A percentile compares a stretch with the other conserved stretches of the same genome.
phyloP scores from a whole-genome alignment of 2,329 filamentous ascomycete genomes.

The Ophiostoma angusticollis region DNA sequence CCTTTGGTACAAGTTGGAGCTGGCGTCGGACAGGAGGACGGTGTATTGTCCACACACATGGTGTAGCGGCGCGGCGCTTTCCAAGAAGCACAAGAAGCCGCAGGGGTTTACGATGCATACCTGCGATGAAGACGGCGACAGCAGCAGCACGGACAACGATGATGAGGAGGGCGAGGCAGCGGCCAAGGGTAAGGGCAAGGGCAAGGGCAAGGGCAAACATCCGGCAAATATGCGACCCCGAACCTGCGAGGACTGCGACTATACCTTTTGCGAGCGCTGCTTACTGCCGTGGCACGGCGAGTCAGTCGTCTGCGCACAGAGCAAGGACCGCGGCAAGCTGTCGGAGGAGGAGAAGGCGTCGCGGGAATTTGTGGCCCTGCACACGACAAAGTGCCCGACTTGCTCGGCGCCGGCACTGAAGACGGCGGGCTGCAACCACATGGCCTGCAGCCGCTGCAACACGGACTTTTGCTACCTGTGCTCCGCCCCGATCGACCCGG shows the following conservation, averaged over 20 bases:
- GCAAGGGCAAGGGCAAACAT: constrained; percentile 16
- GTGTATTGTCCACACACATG: constrained; percentile 85
- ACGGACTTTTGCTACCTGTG: constrained; percentile 96
- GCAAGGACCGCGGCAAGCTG: constrained; percentile 39
- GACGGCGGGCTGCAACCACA: constrained; percentile 89
- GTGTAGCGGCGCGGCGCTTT: constrained; percentile 81
- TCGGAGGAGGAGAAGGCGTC: constrained; percentile 64
- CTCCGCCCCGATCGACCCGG: constrained; percentile 67
- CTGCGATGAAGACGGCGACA: constrained; percentile 34
- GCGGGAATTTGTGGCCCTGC: constrained; percentile 65
- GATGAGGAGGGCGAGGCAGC: constrained; percentile 16
- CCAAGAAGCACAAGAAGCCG: constrained; percentile 60
- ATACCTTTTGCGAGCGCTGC: constrained; percentile 71
- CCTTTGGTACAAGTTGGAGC: constrained; percentile 81
- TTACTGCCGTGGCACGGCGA: constrained; percentile 85
- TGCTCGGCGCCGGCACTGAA: constrained; percentile 80
- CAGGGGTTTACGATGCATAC: constrained; percentile 51
- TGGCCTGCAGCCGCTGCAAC: constrained; percentile 81
- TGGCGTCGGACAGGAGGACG: constrained; percentile 84
- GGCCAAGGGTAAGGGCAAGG: not conserved
- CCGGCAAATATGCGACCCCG: constrained; percentile 50
- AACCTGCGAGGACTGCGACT: constrained; percentile 78
- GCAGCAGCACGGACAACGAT: constrained; percentile 22
- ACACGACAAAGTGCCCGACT: constrained; percentile 82
- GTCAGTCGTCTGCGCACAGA: constrained; percentile 55